These are phyloP conservation scores for Rhodotorula diobovata DNA, from an alignment of 768 basidiomycete genomes.

Conservation along the genomic window DNA sequence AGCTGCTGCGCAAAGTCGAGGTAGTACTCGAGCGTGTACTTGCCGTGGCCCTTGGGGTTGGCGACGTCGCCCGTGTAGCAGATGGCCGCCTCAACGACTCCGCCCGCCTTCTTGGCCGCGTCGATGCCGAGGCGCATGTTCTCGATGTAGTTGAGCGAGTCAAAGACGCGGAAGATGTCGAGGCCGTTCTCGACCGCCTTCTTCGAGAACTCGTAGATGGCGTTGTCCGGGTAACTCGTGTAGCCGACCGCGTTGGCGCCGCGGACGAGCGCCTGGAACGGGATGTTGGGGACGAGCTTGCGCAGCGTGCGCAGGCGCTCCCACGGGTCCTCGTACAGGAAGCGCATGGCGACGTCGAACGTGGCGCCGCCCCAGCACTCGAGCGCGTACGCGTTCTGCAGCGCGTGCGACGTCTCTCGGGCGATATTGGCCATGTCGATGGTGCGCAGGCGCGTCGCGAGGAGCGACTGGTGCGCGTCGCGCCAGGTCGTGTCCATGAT, in stretches of 20 bases:
- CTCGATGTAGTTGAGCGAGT: slow-evolving; percentile 98
- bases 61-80: slow-evolving; percentile 99
- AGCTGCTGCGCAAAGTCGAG: slow-evolving; percentile 90
- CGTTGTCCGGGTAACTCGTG: slow-evolving; percentile 97
- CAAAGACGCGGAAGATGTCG: slow-evolving; percentile 99
- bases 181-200: slow-evolving; percentile 99
- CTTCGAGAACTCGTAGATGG: slow-evolving; percentile 66
- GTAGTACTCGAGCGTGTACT: slow-evolving; percentile 97
- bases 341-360: slow-evolving; percentile 98
- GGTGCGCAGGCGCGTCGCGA: slow-evolving; percentile 92
- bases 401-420: slow-evolving; percentile 90
- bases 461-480: slow-evolving; percentile 95
- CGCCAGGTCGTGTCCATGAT: slow-evolving; percentile 69
- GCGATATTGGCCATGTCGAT: slow-evolving; percentile 98
- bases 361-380: slow-evolving; percentile 98
- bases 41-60: slow-evolving; percentile 76
- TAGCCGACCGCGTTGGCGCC: slow-evolving; percentile 99
- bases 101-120: slow-evolving; percentile 98
- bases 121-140: slow-evolving; percentile 98
- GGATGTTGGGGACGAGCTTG: slow-evolving; percentile 96
- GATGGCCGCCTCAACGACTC: slow-evolving; percentile 77
- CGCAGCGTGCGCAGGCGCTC: slow-evolving; percentile 89
- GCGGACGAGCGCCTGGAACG: slow-evolving; percentile 94
- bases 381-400: slow-evolving; percentile 90
- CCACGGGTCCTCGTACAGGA: slow-evolving; percentile 99